Conservation (phyloP, 2,329 filamentous ascomycete species). For the Beauveria bassiana region DNA sequence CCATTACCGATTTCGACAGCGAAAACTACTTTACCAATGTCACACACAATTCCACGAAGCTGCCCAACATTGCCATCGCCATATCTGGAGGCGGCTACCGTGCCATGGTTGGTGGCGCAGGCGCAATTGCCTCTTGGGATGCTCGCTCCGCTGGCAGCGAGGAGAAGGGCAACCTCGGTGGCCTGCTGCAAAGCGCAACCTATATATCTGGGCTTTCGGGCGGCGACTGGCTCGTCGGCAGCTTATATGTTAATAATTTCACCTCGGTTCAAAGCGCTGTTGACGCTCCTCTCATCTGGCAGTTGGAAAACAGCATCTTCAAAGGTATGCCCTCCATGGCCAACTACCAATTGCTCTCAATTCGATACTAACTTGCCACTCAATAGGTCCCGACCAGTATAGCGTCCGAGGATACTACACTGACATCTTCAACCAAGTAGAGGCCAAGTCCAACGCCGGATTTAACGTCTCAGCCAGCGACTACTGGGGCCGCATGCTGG, state of each 20-base stretch:
- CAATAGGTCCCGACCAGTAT: conserved; percentile 29
- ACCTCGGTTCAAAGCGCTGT: conserved; percentile 46
- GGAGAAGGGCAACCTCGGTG: conserved; percentile 61
- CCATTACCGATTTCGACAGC: conserved; percentile 65
- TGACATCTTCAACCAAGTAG: conserved; percentile 49
- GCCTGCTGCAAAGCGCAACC: conserved; percentile 71
- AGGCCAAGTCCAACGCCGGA: conserved; percentile 53
- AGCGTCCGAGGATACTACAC: conserved; percentile 46
- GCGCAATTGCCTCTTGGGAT: conserved; percentile 73
- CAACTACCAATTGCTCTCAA: conserved; percentile 9
- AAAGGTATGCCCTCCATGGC: conserved; percentile 21
- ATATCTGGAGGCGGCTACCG: conserved; percentile 80
- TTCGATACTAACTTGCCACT: not conserved
- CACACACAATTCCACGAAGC: conserved; percentile 53
- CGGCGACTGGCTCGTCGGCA: conserved; percentile 71
- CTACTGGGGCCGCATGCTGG: conserved; percentile 71
- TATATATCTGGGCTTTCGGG: conserved; percentile 78
- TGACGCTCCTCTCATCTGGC: conserved; percentile 24
- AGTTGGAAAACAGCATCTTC: conserved; percentile 29
- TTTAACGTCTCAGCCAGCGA: conserved; percentile 64
- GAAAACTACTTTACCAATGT: conserved; percentile 56
- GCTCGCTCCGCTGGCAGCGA: conserved; percentile 48
- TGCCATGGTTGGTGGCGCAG: conserved; percentile 75
- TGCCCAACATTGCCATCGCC: conserved; percentile 59
- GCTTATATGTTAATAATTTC: conserved; percentile 69